These are phyloP conservation scores for Xylaria bambusicola DNA, from an alignment of 495 filamentous ascomycete species.

Conservation along the genomic window DNA sequence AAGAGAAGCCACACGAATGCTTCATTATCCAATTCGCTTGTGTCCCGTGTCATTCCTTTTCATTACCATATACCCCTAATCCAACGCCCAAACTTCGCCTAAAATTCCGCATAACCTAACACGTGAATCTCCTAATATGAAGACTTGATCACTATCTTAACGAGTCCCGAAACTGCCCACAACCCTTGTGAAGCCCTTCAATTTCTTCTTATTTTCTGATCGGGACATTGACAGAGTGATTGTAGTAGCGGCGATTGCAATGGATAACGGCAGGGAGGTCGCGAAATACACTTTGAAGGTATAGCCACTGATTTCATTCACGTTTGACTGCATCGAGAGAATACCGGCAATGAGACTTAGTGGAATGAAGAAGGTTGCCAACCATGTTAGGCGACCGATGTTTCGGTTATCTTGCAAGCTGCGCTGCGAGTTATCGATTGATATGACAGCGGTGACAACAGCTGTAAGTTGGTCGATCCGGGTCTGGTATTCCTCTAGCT, in stretches of 20 bases:
- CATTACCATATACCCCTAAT: too few relatives aligned
- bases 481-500: conserved; percentile 28
- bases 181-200: neutral
- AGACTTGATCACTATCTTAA: neutral
- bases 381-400: conserved; percentile 42
- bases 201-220: neutral
- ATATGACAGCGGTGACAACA: conserved; percentile 31
- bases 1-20: too few relatives aligned
- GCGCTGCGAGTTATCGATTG: conserved; percentile 32
- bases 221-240: conserved; percentile 3
- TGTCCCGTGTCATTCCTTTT: too few relatives aligned
- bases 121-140: too few relatives aligned
- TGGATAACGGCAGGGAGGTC: conserved; percentile 14
- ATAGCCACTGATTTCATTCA: conserved; percentile 7
- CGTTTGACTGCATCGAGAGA: conserved; percentile 33
- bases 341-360: conserved; percentile 36
- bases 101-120: too few relatives aligned
- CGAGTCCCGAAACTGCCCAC: neutral
- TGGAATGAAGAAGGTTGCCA: conserved; percentile 47
- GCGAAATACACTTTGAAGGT: conserved; percentile 17
- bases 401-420: conserved; percentile 27
- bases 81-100: too few relatives aligned
- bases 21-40: too few relatives aligned
- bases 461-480: conserved; percentile 35
- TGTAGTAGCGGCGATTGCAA: conserved; percentile 9